Base-by-base conservation (phyloP, 164 flowering plant species). In the grape (Vitis vinifera) region DNA sequence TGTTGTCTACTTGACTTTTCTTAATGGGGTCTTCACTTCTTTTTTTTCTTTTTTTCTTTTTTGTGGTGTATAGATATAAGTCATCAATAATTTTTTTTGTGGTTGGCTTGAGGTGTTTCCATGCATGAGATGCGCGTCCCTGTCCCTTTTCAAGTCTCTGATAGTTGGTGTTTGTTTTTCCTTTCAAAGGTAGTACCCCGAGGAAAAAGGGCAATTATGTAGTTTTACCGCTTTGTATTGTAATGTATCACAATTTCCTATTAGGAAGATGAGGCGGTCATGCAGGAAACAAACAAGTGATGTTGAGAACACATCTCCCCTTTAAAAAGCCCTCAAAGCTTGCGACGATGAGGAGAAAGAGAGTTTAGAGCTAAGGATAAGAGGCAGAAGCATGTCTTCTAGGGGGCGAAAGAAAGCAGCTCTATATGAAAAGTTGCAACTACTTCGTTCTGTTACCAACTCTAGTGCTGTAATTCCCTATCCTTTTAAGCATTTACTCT, bases 401-500 rank as follows among this genome's bases (percentile, higher is more conserved):
- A 73, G 74, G 37, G 76, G 68, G 65, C 77, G 58, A 59, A 82
- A 82, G 59, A 72, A 61, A 73, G 84, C 78, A 44, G 73, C 76
- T 58, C 62, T 80, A 5, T 51, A 82, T 48, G 67, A 82, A 49
- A 74, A 79, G 73, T 47, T 80, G 58, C 71, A 77, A 30, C 72
- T 30, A 16, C 85, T 84, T 70, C 79, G 87, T 6, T 72, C 79
- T 51, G 76, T 50, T 14, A 80, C 85, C n/a, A 73, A 80, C 37
- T 82, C 87, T n/a, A 67, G 53, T 58, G 73, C 86, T 67, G 86
- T 83, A 76, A 65, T 65, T 29, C 5, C 11, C 58, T n/a, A 13
- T 16, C 52, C 30, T 37, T 47, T 49, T 17, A 63, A 27, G 23
- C 50, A 48, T 30, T 23, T 73, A 37, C 44, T 15, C 10, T 1